Evolutionary conservation across 805 yeast species (phyloP), one percentile per base, ranked within the genome.

Genomic region (Metschnikowia lachancei): DNA sequence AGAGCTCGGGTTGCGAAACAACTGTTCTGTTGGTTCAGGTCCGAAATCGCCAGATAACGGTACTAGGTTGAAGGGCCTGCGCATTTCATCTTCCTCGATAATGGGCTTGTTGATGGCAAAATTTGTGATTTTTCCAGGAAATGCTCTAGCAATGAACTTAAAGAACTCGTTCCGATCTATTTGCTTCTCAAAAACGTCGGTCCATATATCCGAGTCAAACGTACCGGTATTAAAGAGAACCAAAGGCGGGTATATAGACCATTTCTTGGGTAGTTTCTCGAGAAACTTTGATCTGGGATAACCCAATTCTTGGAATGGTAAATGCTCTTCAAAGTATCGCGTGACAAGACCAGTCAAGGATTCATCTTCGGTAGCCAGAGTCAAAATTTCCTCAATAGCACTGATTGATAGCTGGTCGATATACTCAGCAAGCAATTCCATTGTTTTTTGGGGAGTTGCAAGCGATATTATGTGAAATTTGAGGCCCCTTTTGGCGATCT

Each of bases 31-130:
- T 1, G 70, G 61, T 3, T 47, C 59, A 0, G 81, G 75, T 0
- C 87, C 89, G 63, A 85, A 85, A 42, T 81, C 78, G 0, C 95
- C 95, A 56, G 71, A 70, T 2, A 89, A 40, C 0, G 87, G 83
- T 0, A 65, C 51, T 4, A 89, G 64, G 40, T 80, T 75, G 48
- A 77, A 67, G 0, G 96, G 96, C 28, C 83, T 62, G 34, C 96
- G 66, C 75, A 82, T 75, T 4, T 66, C 62, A 52, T 84, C 87
- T 3, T 66, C 53, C 40, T 72, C 74, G 2, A 65, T 58, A 12
- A 88, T 87, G 0, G 95, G 94, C 49, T 74, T 77, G 54, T 88
- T 87, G 4, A 81, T 63, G 0, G 95, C 95, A 4, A 86, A 62
- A 54, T 86, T 91, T 0, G 89, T 78, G 34, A 61, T 24, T 55